Conservation (phyloP, 805 yeast species). For the Pichia rugopelliculosa region DNA sequence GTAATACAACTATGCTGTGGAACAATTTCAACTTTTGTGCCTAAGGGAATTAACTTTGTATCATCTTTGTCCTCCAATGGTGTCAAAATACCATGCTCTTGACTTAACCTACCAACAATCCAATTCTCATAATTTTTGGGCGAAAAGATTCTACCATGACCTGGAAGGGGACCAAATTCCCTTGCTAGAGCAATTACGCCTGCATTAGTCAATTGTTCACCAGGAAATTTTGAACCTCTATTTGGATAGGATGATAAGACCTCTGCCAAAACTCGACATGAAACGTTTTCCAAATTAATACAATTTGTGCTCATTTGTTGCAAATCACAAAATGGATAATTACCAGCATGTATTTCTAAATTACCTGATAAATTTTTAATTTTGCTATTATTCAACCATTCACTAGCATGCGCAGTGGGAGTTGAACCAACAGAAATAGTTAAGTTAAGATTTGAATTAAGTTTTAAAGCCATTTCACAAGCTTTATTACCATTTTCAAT, state of each 20-base stretch:
- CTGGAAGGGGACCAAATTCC: slow-evolving; percentile 54
- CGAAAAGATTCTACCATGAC: slow-evolving; percentile 39
- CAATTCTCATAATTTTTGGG: slow-evolving; percentile 44
- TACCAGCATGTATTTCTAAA: slow-evolving; percentile 74
- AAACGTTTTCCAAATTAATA: slow-evolving; percentile 37
- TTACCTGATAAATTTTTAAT: slow-evolving; percentile 27
- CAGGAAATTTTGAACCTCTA: slow-evolving; percentile 43
- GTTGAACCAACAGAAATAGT: slow-evolving; percentile 73
- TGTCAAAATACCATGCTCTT: slow-evolving; percentile 69
- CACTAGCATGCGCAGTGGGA: slow-evolving; percentile 63
- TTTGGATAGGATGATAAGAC: slow-evolving; percentile 51
- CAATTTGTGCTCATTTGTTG: slow-evolving; percentile 69
- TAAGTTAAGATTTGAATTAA: slow-evolving; percentile 33
- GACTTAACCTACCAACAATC: slow-evolving; percentile 58
- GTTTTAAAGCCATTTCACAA: slow-evolving; percentile 29
- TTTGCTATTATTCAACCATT: slow-evolving; percentile 7
- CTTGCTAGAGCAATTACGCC: slow-evolving; percentile 66
- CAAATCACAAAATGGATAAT: slow-evolving; percentile 62
- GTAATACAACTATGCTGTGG: slow-evolving; percentile 74
- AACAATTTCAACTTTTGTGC: slow-evolving; percentile 45
- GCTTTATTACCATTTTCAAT: slow-evolving; percentile 52
- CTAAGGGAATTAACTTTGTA: slow-evolving; percentile 40
- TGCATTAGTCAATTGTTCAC: slow-evolving; percentile 60
- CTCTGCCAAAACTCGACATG: slow-evolving; percentile 49
- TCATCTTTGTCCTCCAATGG: slow-evolving; percentile 30